phyloP scores from a whole-genome alignment of 2,329 filamentous ascomycete species.

The Aspergillus flavus region DNA sequence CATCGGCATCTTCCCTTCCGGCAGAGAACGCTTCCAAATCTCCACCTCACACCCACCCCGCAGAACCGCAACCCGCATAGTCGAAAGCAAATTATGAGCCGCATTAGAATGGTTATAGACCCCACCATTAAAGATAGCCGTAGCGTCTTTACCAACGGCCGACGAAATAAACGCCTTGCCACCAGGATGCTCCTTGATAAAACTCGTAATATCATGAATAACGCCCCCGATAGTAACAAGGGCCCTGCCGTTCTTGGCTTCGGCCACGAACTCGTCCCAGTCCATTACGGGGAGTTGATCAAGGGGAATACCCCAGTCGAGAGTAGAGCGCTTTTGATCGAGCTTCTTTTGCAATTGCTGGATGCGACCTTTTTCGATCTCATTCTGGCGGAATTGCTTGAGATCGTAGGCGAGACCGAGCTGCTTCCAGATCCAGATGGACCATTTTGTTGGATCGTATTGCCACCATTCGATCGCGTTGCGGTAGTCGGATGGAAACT shows the following conservation, averaged over 20 bases:
- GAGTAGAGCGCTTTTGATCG: conserved; percentile 72
- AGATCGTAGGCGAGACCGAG: conserved; percentile 78
- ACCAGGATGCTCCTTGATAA: conserved; percentile 79
- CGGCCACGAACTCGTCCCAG: conserved; percentile 52
- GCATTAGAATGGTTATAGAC: conserved; percentile 85
- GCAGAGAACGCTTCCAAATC: conserved; percentile 69
- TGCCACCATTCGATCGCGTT: conserved; percentile 86
- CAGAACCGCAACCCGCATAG: conserved; percentile 79
- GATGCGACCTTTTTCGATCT: conserved; percentile 75
- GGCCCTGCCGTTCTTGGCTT: conserved; percentile 65
- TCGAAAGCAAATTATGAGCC: conserved; percentile 79
- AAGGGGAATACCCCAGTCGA: conserved; percentile 81
- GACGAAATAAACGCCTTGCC: conserved; percentile 77
- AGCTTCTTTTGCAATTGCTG: conserved; percentile 87
- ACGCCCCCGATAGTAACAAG: conserved; percentile 76
- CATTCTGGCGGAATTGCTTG: conserved; percentile 84
- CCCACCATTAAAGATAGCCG: conserved; percentile 83
- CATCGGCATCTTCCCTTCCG: not conserved
- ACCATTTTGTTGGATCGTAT: conserved; percentile 87
- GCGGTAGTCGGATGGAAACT: conserved; percentile 65
- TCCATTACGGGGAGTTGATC: conserved; percentile 78
- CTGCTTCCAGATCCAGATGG: conserved; percentile 77
- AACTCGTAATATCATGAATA: conserved; percentile 76
- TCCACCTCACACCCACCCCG: conserved; percentile 82
- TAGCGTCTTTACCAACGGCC: conserved; percentile 80